Conservation (phyloP, 208 protist genomes). For the Wallacemonas sp. region DNA sequence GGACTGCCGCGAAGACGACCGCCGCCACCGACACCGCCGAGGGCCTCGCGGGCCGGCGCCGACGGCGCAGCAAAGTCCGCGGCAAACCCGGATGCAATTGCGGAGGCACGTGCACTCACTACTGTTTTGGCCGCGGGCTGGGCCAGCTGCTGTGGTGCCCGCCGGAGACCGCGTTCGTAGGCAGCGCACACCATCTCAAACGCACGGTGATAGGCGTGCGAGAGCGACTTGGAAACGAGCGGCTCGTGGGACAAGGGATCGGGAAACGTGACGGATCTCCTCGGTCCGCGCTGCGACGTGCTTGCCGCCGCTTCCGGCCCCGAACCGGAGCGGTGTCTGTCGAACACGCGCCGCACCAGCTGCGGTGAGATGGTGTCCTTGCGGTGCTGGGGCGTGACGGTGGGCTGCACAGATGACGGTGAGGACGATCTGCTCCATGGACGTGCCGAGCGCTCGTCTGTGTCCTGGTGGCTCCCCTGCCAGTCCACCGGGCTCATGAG, state of each 20-base stretch:
- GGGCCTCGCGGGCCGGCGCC: neutral
- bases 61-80: neutral
- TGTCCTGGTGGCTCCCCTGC: neutral
- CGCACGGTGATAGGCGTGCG: conserved; percentile 13
- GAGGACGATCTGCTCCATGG: conserved; percentile 3
- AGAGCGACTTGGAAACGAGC: neutral
- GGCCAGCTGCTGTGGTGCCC: neutral
- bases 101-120: neutral
- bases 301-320: neutral
- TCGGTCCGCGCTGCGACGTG: neutral
- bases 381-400: neutral
- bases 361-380: neutral
- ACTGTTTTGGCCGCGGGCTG: neutral
- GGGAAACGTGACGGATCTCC: neutral
- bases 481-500: conserved; percentile 2
- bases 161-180: conserved; percentile 22
- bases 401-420: neutral
- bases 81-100: neutral
- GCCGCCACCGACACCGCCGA: neutral
- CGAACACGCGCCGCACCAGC: neutral
- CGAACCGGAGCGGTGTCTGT: neutral
- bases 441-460: neutral
- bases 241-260: neutral
- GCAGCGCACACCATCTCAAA: conserved; percentile 37
- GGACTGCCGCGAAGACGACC: neutral